Evolutionary conservation across 2,329 filamentous ascomycete genomes (phyloP).

Genomic region (Claviceps maximensis): DNA sequence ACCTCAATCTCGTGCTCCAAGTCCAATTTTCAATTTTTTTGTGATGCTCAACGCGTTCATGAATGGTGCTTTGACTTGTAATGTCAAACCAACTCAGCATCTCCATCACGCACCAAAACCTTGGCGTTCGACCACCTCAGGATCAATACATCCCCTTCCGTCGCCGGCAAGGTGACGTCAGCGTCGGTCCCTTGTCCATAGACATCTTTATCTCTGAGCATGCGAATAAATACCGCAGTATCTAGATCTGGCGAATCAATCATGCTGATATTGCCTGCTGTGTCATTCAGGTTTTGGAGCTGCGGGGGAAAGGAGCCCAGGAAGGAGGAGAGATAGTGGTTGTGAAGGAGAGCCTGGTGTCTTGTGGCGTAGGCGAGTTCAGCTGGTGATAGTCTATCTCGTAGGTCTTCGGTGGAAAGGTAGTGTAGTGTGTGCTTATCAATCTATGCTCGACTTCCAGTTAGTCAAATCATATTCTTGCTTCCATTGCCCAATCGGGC

Average conservation of each 20-base stretch:
- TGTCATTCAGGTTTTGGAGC: conserved; percentile 80
- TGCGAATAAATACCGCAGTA: conserved; percentile 70
- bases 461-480: not conserved
- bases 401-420: conserved; percentile 41
- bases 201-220: conserved; percentile 47
- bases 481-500: not conserved
- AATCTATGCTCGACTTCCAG: conserved; percentile 36
- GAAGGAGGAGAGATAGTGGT: conserved; percentile 78
- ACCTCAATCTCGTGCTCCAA: not conserved
- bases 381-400: conserved; percentile 54
- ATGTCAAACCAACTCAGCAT: conserved; percentile 44
- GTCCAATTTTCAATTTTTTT: not conserved
- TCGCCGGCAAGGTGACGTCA: conserved; percentile 45
- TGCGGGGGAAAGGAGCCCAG: conserved; percentile 65
- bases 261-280: conserved; percentile 82
- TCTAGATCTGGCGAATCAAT: conserved; percentile 76
- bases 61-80: not conserved
- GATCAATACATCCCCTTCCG: conserved; percentile 53
- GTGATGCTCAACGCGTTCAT: not conserved
- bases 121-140: conserved; percentile 66
- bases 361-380: conserved; percentile 74
- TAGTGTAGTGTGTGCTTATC: conserved; percentile 67
- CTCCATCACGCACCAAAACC: conserved; percentile 37
- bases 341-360: conserved; percentile 72
- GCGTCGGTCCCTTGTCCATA: conserved; percentile 49